Evolutionary conservation across 805 yeast species (phyloP), one percentile per base, ranked within the genome.

Genomic region (Kodamaea restingae): DNA sequence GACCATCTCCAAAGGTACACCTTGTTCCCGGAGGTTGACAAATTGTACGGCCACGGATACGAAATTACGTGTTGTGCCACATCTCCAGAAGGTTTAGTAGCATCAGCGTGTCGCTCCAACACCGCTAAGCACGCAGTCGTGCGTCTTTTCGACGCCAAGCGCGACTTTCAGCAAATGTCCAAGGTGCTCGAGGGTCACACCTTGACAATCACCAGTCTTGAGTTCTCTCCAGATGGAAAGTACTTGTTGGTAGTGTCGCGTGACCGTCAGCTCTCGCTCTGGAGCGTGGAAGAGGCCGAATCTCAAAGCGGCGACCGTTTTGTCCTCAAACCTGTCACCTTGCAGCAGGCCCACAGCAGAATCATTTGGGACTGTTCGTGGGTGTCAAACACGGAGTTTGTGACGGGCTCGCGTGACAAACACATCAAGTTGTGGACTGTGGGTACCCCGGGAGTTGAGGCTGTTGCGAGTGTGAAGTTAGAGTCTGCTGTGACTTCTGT

Each of bases 351-450:
- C 0, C 99, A 95, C 55, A 61, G 83, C 2, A 78, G 97, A 60
- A 91, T 93, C 51, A 78, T 93, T 31, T 95, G 98, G 98, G 98
- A 93, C 63, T 81, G 91, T 56, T 76, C 84, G 27, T 93, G 97
- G 96, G 66, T 81, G 0, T 10, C 14, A 6, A 43, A 52, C n/a
- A 26, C 40, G 3, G 47, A 50, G 9, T 90, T 91, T 53, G 71
- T 85, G 11, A 90, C 97, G 0, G 95, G 83, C 0, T 82, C 95
- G 2, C 77, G 98, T 58, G 98, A 93, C 58, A 84, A 81, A 53
- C 73, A 79, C 2, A 57, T 90, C 36, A 86, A 84, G 53, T 64
- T 81, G 12, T 90, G 96, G 96, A 62, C 63, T 35, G 59, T 77
- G 7, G 54, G 54, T 8, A 70, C 62, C 4, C 60, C 53, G 1